These are phyloP conservation scores for Sphagnum fallax DNA, from an alignment of 228 moss, liverwort and hornwort genomes.

Conservation along the genomic window DNA sequence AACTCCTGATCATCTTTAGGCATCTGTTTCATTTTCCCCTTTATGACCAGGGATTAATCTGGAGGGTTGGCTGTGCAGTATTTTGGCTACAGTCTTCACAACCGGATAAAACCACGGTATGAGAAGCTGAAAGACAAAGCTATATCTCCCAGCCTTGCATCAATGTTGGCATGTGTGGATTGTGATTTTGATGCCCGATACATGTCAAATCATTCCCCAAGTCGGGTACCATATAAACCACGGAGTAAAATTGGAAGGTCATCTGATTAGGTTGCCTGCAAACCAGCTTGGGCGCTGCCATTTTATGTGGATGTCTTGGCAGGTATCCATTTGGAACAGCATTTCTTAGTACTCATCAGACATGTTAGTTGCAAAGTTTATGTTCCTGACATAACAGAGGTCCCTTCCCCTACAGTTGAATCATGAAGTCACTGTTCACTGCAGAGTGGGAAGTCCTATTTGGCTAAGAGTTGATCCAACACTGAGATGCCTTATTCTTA, in stretches of 20 bases:
- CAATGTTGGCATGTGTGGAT: constrained; percentile 78
- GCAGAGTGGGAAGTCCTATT: too few relatives aligned
- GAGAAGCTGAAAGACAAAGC: constrained; percentile 44
- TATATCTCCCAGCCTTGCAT: constrained; percentile 58
- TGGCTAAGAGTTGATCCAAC: too few relatives aligned
- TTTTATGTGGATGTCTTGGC: too few relatives aligned
- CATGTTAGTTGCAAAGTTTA: too few relatives aligned
- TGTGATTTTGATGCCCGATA: constrained; percentile 53
- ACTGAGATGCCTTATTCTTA: too few relatives aligned
- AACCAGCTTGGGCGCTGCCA: not conserved
- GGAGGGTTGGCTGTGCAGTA: constrained; percentile 31
- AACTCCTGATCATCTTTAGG: not conserved
- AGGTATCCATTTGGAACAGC: too few relatives aligned
- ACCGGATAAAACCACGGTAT: constrained; percentile 62
- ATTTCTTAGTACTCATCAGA: too few relatives aligned
- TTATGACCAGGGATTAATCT: not conserved
- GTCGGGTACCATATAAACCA: constrained; percentile 43
- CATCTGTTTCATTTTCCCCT: too few relatives aligned
- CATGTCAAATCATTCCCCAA: constrained; percentile 43
- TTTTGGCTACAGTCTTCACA: constrained; percentile 76
- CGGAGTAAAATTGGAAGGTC: constrained; percentile 7
- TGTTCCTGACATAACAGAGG: too few relatives aligned
- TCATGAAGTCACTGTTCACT: too few relatives aligned
- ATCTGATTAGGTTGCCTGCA: not conserved
- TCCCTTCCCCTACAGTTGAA: too few relatives aligned